These are phyloP conservation scores for Dryadomyces sulphureus DNA, from an alignment of 2,329 filamentous ascomycete genomes.

Conservation along the genomic window DNA sequence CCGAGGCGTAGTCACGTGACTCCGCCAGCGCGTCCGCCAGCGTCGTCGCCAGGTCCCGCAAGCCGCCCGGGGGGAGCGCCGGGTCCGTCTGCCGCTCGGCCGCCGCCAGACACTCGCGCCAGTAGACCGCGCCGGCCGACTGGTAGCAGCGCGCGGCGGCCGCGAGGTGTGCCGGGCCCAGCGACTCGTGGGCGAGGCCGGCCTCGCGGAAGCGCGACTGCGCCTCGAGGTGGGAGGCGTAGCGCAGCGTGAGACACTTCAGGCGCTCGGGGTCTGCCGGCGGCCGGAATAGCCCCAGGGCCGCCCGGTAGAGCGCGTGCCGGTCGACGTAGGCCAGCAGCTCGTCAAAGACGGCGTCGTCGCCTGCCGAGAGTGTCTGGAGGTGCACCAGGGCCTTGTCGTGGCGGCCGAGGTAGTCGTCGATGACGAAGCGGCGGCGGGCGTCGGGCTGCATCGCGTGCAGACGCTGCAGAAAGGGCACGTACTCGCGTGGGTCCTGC, in stretches of 20 bases:
- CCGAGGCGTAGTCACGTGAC: conserved; percentile 67
- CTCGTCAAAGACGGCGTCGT: conserved; percentile 50
- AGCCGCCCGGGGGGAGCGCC: conserved; percentile 27
- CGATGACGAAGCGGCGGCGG: conserved; percentile 68
- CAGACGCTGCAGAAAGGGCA: conserved; percentile 82
- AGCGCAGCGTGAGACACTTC: conserved; percentile 51
- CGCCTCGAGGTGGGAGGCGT: conserved; percentile 62
- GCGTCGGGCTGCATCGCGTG: conserved; percentile 52
- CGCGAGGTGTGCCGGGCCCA: conserved; percentile 44
- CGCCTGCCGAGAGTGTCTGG: conserved; percentile 43
- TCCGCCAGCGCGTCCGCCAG: conserved; percentile 72
- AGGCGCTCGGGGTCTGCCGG: conserved; percentile 14
- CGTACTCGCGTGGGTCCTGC: conserved; percentile 86
- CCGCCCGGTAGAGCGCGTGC: conserved; percentile 63
- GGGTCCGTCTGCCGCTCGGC: conserved; percentile 41
- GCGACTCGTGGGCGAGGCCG: conserved; percentile 79
- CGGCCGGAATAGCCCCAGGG: conserved; percentile 77
- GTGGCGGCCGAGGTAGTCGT: conserved; percentile 68
- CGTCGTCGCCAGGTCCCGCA: conserved; percentile 53
- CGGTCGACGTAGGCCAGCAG: conserved; percentile 63
- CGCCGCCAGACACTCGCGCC: conserved; percentile 79
- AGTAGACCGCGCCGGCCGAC: conserved; percentile 58
- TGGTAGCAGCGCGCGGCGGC: conserved; percentile 74
- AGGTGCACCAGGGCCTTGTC: conserved; percentile 67
- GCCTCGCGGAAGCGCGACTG: conserved; percentile 73